Percentiles rank a stretch among this genome's conserved stretches.
phyloP scores from a whole-genome alignment of 805 yeast species.

The Cyberlindnera mississippiensis region DNA sequence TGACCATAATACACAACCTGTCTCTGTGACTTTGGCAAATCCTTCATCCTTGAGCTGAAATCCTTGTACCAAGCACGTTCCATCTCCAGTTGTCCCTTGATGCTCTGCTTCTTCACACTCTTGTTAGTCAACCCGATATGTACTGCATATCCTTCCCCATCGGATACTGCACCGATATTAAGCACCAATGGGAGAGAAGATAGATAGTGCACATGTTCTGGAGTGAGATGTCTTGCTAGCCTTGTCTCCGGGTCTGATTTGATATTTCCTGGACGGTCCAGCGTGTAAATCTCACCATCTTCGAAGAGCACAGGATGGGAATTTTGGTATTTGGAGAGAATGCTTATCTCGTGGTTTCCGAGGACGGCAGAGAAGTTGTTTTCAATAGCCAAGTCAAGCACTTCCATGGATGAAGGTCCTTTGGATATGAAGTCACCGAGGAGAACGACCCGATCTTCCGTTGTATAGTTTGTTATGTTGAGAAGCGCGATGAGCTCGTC shows the following conservation, averaged over 20 bases:
- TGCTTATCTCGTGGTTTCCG: slow-evolving; percentile 85
- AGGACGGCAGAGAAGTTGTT: slow-evolving; percentile 66
- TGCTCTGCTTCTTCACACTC: slow-evolving; percentile 40
- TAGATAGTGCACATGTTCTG: slow-evolving; percentile 57
- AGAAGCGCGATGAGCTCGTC: slow-evolving; percentile 52
- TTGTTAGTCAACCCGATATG: slow-evolving; percentile 13
- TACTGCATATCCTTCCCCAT: slow-evolving; percentile 37
- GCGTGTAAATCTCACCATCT: slow-evolving; percentile 16
- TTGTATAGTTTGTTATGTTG: slow-evolving; percentile 42
- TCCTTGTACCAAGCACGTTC: slow-evolving; percentile 56
- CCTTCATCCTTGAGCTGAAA: slow-evolving; percentile 22
- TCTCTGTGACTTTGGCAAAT: slow-evolving; percentile 27
- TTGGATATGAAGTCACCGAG: slow-evolving; percentile 85
- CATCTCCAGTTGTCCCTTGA: slow-evolving; percentile 63
- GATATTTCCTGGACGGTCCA: slow-evolving; percentile 19
- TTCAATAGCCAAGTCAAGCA: slow-evolving; percentile 60
- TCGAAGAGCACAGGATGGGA: slow-evolving; percentile 29
- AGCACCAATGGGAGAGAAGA: slow-evolving; percentile 62
- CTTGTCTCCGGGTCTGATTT: slow-evolving; percentile 17
- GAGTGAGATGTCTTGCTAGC: slow-evolving; percentile 35
- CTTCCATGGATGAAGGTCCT: slow-evolving; percentile 72
- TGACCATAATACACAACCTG: slow-evolving; percentile 75
- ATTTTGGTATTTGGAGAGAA: slow-evolving; percentile 57
- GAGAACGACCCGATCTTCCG: slow-evolving; percentile 56
- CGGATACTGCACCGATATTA: slow-evolving; percentile 49